Base-by-base conservation (phyloP, 2,329 filamentous ascomycete species). In the Colletotrichum limetticola region DNA sequence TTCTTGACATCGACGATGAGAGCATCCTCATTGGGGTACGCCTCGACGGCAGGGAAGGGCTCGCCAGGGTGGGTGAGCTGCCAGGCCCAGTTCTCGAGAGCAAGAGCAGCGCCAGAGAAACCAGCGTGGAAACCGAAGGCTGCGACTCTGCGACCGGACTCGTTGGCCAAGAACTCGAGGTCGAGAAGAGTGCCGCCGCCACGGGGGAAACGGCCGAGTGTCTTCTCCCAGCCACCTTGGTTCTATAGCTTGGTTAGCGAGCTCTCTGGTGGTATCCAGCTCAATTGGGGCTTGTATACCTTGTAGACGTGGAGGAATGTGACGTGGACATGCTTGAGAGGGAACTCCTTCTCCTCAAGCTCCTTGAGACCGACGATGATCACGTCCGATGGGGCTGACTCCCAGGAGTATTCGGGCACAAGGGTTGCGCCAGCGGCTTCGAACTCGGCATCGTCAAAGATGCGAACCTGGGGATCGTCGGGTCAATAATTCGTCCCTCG, bases 111-210 rank as follows among this genome's bases (percentile, higher is more conserved):
- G 42, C 92, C 91, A 5, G 93, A 91, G 80, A 94, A 97, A 24
- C 94, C 94, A 35, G 94, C 94, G 74, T 92, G 90, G 82, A 91
- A 94, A 16, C 92, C 89, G 78, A 95, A 94, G 1, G 91, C 91
- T 9, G 92, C 92, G 1, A 95, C 91, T 74, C 94, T 86, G 59
- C 93, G 87, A 49, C 93, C 93, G 16, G 59, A 53, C 75, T 92
- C 89, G 76, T 97, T 93, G 52, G 90, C 89, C 49, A 98, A 87
- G 81, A 98, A 98, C 81, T 98, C 95, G 49, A 98, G 89, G 79
- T 98, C 95, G 72, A 95, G 90, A 16, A 98, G 90, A 0, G 90
- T 92, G 76, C 94, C 94, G 67, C 91, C 91, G 71, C 94, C 95
- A 28, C 91, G 89, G 32, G 93, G 89, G 82, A 95, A 98, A 68